phyloP scores from a whole-genome alignment of 495 filamentous ascomycete genomes.

The Sordaria brevicollis region DNA sequence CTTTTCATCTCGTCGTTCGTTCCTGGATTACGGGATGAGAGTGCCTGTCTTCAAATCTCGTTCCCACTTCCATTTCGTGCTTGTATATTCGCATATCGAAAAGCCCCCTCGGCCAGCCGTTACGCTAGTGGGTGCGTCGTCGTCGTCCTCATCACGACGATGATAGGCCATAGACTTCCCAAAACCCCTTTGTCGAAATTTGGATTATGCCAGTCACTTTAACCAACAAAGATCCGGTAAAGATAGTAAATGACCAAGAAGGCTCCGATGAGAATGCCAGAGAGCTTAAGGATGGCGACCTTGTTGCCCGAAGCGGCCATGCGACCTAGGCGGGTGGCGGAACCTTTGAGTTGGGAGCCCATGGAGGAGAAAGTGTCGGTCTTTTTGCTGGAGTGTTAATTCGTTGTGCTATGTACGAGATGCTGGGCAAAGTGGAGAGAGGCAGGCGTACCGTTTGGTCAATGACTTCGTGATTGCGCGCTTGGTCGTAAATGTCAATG shows the following conservation, averaged over 20 bases:
- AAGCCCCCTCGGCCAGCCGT: too few relatives aligned
- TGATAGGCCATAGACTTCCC: not conserved
- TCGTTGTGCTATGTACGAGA: not conserved
- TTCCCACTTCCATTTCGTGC: not conserved
- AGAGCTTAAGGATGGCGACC: slow-evolving; percentile 78
- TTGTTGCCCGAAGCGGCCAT: slow-evolving; percentile 90
- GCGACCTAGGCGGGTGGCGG: slow-evolving; percentile 72
- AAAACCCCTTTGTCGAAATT: not conserved
- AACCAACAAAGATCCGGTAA: not conserved
- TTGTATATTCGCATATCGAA: not conserved
- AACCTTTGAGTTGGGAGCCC: slow-evolving; percentile 64
- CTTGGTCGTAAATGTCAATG: slow-evolving; percentile 96
- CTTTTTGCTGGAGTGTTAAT: slow-evolving; percentile 14
- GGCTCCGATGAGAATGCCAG: slow-evolving; percentile 67
- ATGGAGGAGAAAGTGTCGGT: slow-evolving; percentile 50
- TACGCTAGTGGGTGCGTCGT: too few relatives aligned
- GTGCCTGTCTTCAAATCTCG: too few relatives aligned
- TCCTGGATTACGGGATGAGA: too few relatives aligned
- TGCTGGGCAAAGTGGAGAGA: not conserved
- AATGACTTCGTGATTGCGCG: slow-evolving; percentile 73
- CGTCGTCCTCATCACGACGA: too few relatives aligned
- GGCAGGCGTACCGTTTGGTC: slow-evolving; percentile 61
- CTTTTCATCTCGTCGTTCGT: not conserved
- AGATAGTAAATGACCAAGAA: slow-evolving; percentile 69
- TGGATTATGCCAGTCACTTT: not conserved